Conservation (phyloP, 176 grass and related monocot genomes). For the Dactylis glomerata region DNA sequence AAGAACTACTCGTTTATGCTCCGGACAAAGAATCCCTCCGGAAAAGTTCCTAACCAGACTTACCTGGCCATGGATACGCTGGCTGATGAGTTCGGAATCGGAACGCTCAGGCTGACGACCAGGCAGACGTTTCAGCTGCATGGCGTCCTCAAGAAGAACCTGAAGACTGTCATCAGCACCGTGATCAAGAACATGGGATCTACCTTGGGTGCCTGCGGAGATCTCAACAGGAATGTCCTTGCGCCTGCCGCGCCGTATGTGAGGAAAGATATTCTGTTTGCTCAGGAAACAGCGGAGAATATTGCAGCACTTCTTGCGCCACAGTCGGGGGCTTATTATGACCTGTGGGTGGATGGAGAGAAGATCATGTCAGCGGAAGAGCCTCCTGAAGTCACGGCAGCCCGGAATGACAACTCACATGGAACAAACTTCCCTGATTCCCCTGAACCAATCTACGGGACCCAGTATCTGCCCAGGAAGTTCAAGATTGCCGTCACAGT, state of each 20-base stretch:
- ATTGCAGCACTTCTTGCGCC: constrained; percentile 86
- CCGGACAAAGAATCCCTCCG: constrained; percentile 92
- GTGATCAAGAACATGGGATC: constrained; percentile 98
- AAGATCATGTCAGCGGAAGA: constrained; percentile 97
- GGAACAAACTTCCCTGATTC: constrained; percentile 90
- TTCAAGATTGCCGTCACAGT: constrained; percentile 92
- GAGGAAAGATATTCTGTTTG: constrained; percentile 68
- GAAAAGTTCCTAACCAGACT: constrained; percentile 84
- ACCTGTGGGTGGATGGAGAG: constrained; percentile 97
- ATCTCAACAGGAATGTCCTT: constrained; percentile 96
- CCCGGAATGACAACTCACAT: constrained; percentile 85
- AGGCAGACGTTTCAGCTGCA: constrained; percentile 98
- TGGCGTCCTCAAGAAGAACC: constrained; percentile 90
- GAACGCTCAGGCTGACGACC: constrained; percentile 87
- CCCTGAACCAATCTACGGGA: constrained; percentile 91
- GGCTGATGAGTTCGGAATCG: constrained; percentile 91
- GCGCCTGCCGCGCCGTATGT: constrained; percentile 88
- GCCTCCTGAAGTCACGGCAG: constrained; percentile 77
- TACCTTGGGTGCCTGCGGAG: constrained; percentile 90
- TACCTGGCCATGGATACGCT: constrained; percentile 91
- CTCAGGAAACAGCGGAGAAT: constrained; percentile 87
- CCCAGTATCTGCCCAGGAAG: constrained; percentile 94
- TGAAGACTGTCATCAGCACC: constrained; percentile 77
- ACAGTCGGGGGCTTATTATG: constrained; percentile 93
- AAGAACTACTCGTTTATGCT: constrained; percentile 98